Percentiles rank a stretch among this genome's conserved stretches.
Conservation (phyloP, 2,329 filamentous ascomycete genomes). For the Microdochium nivale region DNA sequence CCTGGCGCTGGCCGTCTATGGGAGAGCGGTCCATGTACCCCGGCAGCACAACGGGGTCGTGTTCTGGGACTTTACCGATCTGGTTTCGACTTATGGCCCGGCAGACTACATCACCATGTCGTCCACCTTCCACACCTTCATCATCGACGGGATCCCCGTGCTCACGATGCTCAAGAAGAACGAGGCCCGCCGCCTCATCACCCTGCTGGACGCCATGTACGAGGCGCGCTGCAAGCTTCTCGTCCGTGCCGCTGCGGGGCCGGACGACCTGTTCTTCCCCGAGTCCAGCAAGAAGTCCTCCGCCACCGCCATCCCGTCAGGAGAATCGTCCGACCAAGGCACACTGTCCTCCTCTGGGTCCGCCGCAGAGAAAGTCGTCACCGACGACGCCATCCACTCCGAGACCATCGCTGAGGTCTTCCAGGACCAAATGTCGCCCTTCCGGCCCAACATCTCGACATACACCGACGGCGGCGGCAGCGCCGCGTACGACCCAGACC, state of each 20-base stretch:
- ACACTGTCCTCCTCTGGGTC: too few relatives aligned
- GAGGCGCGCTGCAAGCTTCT: conserved; percentile 73
- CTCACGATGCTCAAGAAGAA: conserved; percentile 65
- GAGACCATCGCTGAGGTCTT: conserved; percentile 67
- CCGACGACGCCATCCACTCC: conserved; percentile 47
- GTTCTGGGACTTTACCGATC: conserved; percentile 58
- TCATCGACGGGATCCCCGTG: conserved; percentile 62
- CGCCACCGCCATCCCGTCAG: too few relatives aligned
- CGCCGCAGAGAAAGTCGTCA: conserved; percentile 25
- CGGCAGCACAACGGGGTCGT: conserved; percentile 47
- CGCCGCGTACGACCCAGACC: conserved; percentile 44
- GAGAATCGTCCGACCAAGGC: too few relatives aligned
- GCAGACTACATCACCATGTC: conserved; percentile 79
- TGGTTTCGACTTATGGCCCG: conserved; percentile 63
- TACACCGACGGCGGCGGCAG: conserved; percentile 42
- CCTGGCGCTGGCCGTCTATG: conserved; percentile 46
- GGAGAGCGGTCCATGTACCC: conserved; percentile 52
- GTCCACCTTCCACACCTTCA: conserved; percentile 70
- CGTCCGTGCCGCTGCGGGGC: conserved; percentile 56
- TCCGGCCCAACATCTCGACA: conserved; percentile 68
- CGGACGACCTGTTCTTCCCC: conserved; percentile 73
- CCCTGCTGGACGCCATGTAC: conserved; percentile 70
- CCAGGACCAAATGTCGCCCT: conserved; percentile 68
- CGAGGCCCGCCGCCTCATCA: conserved; percentile 73
- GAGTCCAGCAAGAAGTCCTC: conserved; percentile 36